Percentiles rank a stretch among this genome's conserved stretches.
Evolutionary conservation across 2,329 filamentous ascomycete species (phyloP).

Genomic region (Aureobasidium sp.): DNA sequence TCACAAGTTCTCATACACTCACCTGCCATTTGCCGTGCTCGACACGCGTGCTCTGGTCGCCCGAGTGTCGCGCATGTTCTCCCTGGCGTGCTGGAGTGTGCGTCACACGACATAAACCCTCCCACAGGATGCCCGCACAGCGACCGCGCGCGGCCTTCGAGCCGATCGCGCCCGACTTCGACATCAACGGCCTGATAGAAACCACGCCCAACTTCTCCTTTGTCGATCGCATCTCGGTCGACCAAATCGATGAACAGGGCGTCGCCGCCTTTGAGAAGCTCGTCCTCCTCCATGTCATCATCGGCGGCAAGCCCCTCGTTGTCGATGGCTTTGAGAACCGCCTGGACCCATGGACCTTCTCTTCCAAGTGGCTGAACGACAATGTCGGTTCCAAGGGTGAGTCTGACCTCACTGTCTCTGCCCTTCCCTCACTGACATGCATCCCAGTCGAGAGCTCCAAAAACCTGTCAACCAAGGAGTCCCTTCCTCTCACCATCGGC

Average conservation of each 20-base stretch:
- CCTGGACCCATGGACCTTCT: conserved; percentile 73
- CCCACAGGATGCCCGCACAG: conserved; percentile 59
- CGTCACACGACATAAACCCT: neutral
- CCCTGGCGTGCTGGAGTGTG: neutral
- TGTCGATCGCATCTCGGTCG: conserved; percentile 70
- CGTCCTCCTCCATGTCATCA: conserved; percentile 73
- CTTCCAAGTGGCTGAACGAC: conserved; percentile 68
- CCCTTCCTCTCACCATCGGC: conserved; percentile 77
- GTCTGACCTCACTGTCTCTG: conserved; percentile 16
- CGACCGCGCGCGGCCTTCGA: conserved; percentile 86
- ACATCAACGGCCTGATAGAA: conserved; percentile 69
- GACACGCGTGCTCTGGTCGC: neutral
- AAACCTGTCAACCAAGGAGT: conserved; percentile 64
- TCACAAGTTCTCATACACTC: neutral
- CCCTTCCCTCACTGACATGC: neutral
- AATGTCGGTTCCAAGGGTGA: conserved; percentile 72
- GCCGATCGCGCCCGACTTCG: conserved; percentile 78
- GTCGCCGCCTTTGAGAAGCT: conserved; percentile 78
- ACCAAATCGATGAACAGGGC: conserved; percentile 70
- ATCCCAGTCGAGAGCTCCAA: conserved; percentile 70
- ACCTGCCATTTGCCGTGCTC: neutral
- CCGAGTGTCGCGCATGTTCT: neutral
- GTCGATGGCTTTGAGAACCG: conserved; percentile 79
- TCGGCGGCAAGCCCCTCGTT: conserved; percentile 79
- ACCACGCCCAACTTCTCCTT: conserved; percentile 78